phyloP scores from a whole-genome alignment of 352 stramenopile species.

The Salisapilia sapeloensis region DNA sequence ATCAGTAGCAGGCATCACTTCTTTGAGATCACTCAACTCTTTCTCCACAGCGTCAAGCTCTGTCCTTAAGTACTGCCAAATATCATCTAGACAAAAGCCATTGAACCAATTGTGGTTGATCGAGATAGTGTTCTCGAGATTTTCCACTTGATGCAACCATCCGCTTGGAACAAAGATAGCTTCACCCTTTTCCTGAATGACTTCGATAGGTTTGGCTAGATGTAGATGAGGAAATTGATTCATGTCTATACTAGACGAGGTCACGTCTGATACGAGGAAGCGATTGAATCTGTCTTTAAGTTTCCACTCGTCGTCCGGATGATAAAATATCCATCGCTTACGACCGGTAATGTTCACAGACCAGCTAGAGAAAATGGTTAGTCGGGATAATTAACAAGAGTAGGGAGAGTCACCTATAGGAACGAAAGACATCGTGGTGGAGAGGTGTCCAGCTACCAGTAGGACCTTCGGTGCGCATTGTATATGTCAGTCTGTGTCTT shows the following conservation, averaged over 20 bases:
- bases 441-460: conserved; percentile 78
- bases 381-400: not conserved
- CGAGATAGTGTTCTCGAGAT: conserved; percentile 86
- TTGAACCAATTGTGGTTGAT: conserved; percentile 99
- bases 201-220: conserved; percentile 19
- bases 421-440: conserved; percentile 94
- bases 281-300: conserved; percentile 56
- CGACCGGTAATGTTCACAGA: conserved; percentile 90
- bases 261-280: conserved; percentile 34
- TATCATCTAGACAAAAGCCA: conserved; percentile 37
- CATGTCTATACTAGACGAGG: conserved; percentile 15
- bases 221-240: conserved; percentile 35
- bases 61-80: conserved; percentile 56
- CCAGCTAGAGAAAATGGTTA: conserved; percentile 47
- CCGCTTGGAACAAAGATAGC: conserved; percentile 93
- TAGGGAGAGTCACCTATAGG: conserved; percentile 60
- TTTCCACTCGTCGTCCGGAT: conserved; percentile 58
- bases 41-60: conserved; percentile 39
- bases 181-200: conserved; percentile 47
- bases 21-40: conserved; percentile 46
- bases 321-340: conserved; percentile 89
- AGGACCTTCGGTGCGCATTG: conserved; percentile 41
- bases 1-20: conserved; percentile 9
- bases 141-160: conserved; percentile 93
- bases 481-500: not conserved